Conservation (phyloP, 352 stramenopile genomes). For the Thraustochytrium striatum region DNA sequence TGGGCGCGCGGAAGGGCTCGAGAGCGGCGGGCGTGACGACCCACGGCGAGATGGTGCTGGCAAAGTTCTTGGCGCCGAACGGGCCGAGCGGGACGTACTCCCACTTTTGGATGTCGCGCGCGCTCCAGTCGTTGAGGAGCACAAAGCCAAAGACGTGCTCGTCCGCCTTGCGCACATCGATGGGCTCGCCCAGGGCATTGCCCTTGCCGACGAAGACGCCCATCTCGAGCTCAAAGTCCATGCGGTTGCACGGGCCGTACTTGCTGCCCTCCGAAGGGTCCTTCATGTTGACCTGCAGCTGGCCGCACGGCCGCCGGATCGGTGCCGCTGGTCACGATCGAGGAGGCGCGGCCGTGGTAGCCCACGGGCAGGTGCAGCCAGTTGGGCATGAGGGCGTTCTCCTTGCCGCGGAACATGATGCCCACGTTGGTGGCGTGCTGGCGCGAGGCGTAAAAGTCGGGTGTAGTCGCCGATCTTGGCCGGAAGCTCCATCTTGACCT, state of each 20-base stretch:
- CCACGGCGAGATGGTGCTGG: conserved; percentile 91
- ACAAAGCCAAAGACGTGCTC: conserved; percentile 93
- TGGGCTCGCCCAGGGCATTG: conserved; percentile 78
- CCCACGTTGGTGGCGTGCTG: conserved; percentile 93
- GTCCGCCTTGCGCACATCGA: conserved; percentile 81
- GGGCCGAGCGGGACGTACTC: conserved; percentile 94
- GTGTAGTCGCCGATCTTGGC: conserved; percentile 92
- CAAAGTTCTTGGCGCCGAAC: conserved; percentile 95
- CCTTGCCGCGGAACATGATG: conserved; percentile 83
- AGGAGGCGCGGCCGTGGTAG: conserved; percentile 90
- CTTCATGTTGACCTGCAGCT: conserved; percentile 80
- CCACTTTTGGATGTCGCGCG: conserved; percentile 72
- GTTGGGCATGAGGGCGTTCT: conserved; percentile 94
- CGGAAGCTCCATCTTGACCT: conserved; percentile 81
- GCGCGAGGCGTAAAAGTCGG: conserved; percentile 92
- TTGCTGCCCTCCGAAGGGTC: conserved; percentile 84
- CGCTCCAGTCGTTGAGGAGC: conserved; percentile 96
- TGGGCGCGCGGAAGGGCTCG: conserved; percentile 81
- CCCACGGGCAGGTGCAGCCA: conserved; percentile 94
- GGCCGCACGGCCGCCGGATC: conserved; percentile 73
- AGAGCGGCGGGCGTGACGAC: conserved; percentile 88
- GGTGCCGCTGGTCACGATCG: conserved; percentile 77
- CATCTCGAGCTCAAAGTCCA: conserved; percentile 96
- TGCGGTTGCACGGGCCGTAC: conserved; percentile 75
- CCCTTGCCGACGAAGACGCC: conserved; percentile 84